Evolutionary conservation across 2,329 filamentous ascomycete genomes (phyloP).

Genomic region (Scorias spongiosa): DNA sequence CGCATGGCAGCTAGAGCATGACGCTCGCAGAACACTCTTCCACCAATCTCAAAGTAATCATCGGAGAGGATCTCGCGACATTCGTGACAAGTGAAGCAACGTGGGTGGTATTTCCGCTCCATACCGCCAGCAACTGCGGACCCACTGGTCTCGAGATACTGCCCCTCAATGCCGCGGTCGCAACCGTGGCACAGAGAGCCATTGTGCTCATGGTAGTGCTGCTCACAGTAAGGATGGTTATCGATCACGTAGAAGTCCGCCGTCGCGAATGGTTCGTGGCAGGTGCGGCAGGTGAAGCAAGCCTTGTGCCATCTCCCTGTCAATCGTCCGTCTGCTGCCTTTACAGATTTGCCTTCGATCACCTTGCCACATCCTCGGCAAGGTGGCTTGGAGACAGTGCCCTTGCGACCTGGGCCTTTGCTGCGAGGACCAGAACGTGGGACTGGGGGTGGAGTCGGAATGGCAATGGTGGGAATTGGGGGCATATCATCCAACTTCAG

Average conservation of each 20-base stretch:
- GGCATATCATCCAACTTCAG: slow-evolving; percentile 1
- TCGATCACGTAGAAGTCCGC: slow-evolving; percentile 83
- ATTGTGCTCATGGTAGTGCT: slow-evolving; percentile 85
- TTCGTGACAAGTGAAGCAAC: slow-evolving; percentile 71
- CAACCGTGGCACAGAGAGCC: slow-evolving; percentile 72
- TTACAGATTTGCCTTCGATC: slow-evolving; percentile 84
- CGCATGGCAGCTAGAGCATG: slow-evolving; percentile 48
- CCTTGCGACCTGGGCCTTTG: not conserved
- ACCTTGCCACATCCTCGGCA: slow-evolving; percentile 68
- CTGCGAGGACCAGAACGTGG: not conserved
- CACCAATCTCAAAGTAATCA: slow-evolving; percentile 83
- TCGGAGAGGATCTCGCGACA: slow-evolving; percentile 60
- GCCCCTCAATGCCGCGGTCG: slow-evolving; percentile 75
- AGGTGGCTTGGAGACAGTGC: slow-evolving; percentile 43
- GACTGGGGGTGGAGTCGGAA: not conserved
- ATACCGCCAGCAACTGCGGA: slow-evolving; percentile 11
- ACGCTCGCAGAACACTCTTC: slow-evolving; percentile 68
- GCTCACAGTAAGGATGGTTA: slow-evolving; percentile 78
- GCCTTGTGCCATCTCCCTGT: slow-evolving; percentile 90
- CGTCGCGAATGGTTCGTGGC: slow-evolving; percentile 64
- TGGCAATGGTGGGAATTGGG: not conserved
- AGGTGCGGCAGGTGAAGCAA: slow-evolving; percentile 85
- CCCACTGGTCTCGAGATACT: slow-evolving; percentile 63
- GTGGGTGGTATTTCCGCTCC: slow-evolving; percentile 66
- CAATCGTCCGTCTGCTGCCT: slow-evolving; percentile 79